These are phyloP conservation scores for Senna tora DNA, from an alignment of 306 rosid genomes.

Conservation along the genomic window DNA sequence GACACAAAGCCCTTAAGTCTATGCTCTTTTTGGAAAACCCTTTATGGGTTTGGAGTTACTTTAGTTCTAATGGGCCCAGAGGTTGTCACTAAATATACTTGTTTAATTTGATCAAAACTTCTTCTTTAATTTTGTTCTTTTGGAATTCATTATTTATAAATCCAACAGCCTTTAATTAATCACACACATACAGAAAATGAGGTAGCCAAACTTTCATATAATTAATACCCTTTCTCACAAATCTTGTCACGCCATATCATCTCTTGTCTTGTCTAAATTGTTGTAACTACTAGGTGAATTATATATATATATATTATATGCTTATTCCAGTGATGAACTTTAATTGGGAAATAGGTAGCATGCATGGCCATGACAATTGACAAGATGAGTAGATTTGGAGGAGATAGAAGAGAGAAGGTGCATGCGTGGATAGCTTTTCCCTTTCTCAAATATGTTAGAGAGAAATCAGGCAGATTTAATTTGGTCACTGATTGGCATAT, in stretches of 20 bases:
- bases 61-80: constrained; percentile 28
- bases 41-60: constrained; percentile 22
- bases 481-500: background rate
- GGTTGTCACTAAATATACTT: background rate
- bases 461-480: background rate
- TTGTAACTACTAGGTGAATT: constrained; percentile 3
- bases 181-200: background rate
- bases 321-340: background rate
- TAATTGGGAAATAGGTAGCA: background rate
- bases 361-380: background rate
- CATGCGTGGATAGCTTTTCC: background rate
- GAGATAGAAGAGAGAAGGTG: background rate
- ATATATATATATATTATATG: no score
- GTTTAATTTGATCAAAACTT: background rate
- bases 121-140: background rate
- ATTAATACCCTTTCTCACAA: background rate
- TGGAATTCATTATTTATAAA: background rate
- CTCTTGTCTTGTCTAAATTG: background rate
- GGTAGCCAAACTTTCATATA: background rate
- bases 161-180: constrained; percentile 13
- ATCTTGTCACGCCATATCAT: background rate
- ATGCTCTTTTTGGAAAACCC: constrained; percentile 37
- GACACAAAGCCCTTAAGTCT: constrained; percentile 26
- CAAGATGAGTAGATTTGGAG: background rate
- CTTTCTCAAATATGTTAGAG: background rate